Evolutionary conservation across 1,284 basidiomycete genomes (phyloP), one percentile per base, ranked within the genome.

Genomic region (Melampsora larici-populina): DNA sequence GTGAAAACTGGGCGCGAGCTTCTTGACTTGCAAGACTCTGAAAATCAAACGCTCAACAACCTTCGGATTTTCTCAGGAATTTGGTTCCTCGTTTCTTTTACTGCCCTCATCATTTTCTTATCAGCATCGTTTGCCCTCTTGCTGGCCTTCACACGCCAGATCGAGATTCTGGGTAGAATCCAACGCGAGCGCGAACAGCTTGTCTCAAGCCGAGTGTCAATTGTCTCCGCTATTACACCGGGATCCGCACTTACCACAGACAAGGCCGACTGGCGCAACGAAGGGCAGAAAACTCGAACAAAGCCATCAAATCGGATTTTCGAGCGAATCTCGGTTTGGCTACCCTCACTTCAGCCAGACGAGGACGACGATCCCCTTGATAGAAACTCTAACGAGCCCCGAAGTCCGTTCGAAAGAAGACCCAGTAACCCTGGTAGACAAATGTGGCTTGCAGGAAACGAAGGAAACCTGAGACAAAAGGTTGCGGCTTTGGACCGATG

Each of bases 1-100:
- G 15, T 76, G 8, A 36, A 67, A 68, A 64, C 73, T 5, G 65
- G 49, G 29, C 18, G 48, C 18, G 51, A 76, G 8, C 51, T 76
- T 49, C 65, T 48, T 55, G n/a, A 55, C 33, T 43, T 76, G 24
- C 73, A 31, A 31, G 15, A 36, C 21, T 33, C 65, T 49, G 64
- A 76, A 68, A 58, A 76, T 31, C 48, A 76, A 40, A 64, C 73
- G 7, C 40, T 76, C 29, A 49, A 68, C 55, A 68, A 76, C 36
- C 65, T 76, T 24, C 64, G 73, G 36, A 76, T 76, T 36, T 76
- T 76, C 43, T 58, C 73, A 15, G 73, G 73, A 6, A 36, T 58
- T 6, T 76, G 73, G 73, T 64, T 76, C 58, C 40, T 58, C 29
- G 64, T 76, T 46, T 76, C 73, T 51, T 51, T 76, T 18, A 31